phyloP scores from a whole-genome alignment of 1,139 yeast species.

The Hanseniaspora sp. region DNA sequence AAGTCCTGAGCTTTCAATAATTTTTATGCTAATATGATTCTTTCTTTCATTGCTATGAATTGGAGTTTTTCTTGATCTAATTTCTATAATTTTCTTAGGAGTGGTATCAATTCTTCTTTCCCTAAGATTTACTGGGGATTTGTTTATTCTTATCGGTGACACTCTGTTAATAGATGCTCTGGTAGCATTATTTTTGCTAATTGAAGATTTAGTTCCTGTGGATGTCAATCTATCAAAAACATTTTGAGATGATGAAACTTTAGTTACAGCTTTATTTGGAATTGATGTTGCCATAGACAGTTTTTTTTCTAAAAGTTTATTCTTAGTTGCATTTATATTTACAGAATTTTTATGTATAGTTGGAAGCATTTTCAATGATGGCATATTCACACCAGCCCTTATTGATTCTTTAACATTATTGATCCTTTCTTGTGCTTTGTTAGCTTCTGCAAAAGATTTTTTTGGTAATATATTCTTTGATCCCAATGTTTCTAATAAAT shows the following conservation, averaged over 20 bases:
- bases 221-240: slow-evolving; percentile 13
- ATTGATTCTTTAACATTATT: neutral
- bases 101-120: neutral
- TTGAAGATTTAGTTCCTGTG: slow-evolving; percentile 7
- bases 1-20: neutral
- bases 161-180: neutral
- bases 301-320: neutral
- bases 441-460: neutral
- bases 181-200: slow-evolving; percentile 3
- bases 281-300: neutral
- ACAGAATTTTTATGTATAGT: neutral
- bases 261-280: neutral
- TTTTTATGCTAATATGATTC: neutral
- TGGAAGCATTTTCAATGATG: neutral
- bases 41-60: neutral
- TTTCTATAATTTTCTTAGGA: neutral
- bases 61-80: neutral
- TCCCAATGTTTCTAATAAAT: neutral
- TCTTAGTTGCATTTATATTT: neutral
- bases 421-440: neutral
- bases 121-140: slow-evolving; percentile 2
- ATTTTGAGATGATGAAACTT: neutral
- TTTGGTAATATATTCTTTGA: neutral
- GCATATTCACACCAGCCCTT: neutral
- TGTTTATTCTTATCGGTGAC: slow-evolving; percentile 6